phyloP scores from a whole-genome alignment of 176 grass and related monocot genomes.

The Triticum urartu region DNA sequence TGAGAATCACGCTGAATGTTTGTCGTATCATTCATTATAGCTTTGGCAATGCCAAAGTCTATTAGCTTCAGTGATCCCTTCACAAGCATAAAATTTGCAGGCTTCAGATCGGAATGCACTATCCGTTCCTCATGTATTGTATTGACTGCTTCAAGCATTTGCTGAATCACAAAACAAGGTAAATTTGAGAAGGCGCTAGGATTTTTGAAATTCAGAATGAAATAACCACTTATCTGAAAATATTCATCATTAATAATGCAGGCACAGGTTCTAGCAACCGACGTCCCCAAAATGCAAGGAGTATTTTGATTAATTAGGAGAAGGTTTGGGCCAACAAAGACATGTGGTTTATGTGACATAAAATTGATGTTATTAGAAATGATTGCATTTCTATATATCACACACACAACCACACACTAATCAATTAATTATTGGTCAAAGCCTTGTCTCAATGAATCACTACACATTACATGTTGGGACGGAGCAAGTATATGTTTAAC shows the following conservation, averaged over 20 bases:
- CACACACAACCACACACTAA: background rate
- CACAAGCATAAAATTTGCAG: conserved; percentile 88
- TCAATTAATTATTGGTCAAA: background rate
- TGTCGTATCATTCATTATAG: conserved; percentile 75
- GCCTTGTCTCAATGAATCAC: background rate
- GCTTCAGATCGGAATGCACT: conserved; percentile 95
- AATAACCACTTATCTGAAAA: background rate
- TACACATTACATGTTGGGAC: background rate
- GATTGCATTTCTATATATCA: background rate
- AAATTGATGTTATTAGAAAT: background rate
- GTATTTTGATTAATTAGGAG: background rate
- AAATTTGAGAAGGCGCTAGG: background rate
- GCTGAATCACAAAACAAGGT: conserved; percentile 54
- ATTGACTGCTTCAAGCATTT: conserved; percentile 98
- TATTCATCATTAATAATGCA: background rate
- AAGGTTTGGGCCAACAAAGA: background rate
- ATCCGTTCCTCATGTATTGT: conserved; percentile 92
- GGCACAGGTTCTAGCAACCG: background rate
- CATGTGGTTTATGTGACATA: background rate
- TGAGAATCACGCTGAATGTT: conserved; percentile 92
- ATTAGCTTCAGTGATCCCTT: conserved; percentile 82
- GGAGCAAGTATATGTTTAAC: background rate
- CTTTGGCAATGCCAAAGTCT: conserved; percentile 87
- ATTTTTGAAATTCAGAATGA: background rate
- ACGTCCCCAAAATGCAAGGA: background rate